A percentile compares a stretch with the other conserved stretches of the same genome.
Evolutionary conservation across 768 basidiomycete species (phyloP).

Genomic region (Candolleomyces efflorescens): DNA sequence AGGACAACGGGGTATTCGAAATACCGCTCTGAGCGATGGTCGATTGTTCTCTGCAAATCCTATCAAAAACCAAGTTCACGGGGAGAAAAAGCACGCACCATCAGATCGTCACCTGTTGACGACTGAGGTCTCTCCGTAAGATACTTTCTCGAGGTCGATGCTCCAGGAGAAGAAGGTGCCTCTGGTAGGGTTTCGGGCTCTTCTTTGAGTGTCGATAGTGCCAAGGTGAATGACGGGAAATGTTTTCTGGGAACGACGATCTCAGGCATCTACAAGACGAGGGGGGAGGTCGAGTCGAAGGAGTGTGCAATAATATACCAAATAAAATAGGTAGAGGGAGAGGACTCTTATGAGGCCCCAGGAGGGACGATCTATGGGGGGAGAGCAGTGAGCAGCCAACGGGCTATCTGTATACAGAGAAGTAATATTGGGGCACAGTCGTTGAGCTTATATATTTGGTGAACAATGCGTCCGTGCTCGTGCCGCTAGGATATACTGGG

Average conservation of each 20-base stretch:
- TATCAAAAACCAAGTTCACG: not conserved
- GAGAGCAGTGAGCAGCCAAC: not conserved
- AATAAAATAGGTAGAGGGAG: not conserved
- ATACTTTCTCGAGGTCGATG: not conserved
- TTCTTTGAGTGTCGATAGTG: not conserved
- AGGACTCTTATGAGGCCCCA: not conserved
- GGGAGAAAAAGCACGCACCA: not conserved
- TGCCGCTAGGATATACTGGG: not conserved
- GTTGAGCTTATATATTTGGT: slow-evolving; percentile 1
- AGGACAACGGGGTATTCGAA: not conserved
- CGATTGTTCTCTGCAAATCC: not conserved
- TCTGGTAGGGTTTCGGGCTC: not conserved
- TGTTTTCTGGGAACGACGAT: not conserved
- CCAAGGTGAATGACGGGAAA: slow-evolving; percentile 5
- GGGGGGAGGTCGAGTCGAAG: no score
- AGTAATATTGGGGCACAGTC: not conserved
- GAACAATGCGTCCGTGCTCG: slow-evolving; percentile 1
- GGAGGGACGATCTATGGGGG: not conserved
- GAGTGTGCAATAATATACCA: no score
- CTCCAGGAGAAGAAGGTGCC: not conserved
- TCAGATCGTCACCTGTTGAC: not conserved
- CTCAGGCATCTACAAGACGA: not conserved
- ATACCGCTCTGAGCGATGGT: not conserved
- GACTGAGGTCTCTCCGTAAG: not conserved
- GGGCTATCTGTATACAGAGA: not conserved